Conservation (phyloP, 768 basidiomycete species). For the Mrakia blollopis region DNA sequence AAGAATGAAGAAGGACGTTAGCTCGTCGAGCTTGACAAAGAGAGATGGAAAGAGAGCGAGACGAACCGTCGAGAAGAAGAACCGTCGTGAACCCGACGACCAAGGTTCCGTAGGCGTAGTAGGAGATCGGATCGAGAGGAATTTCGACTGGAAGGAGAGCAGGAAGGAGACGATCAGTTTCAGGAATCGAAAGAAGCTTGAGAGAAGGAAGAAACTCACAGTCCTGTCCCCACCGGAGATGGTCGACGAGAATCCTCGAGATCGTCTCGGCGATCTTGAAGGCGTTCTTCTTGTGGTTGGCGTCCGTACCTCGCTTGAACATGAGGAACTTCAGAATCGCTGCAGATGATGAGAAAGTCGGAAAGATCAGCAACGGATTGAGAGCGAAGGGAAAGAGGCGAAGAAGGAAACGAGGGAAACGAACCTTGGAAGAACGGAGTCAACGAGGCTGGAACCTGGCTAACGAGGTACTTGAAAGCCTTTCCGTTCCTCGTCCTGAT, state of each 20-base stretch:
- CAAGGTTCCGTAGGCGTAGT: slow-evolving; percentile 50
- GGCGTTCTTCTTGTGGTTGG: slow-evolving; percentile 68
- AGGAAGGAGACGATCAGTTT: background rate
- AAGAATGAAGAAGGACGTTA: slow-evolving; percentile 6
- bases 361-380: background rate
- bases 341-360: slow-evolving; percentile 41
- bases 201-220: background rate
- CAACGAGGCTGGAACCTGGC: slow-evolving; percentile 67
- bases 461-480: slow-evolving; percentile 72
- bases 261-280: slow-evolving; percentile 62
- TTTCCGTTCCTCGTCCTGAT: slow-evolving; percentile 54
- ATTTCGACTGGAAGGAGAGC: background rate
- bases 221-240: slow-evolving; percentile 53
- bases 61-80: slow-evolving; percentile 59
- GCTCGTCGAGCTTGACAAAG: background rate
- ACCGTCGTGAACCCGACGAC: slow-evolving; percentile 54
- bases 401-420: slow-evolving; percentile 34
- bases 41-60: background rate
- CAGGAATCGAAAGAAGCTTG: background rate
- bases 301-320: slow-evolving; percentile 60
- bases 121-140: slow-evolving; percentile 9
- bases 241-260: slow-evolving; percentile 66
- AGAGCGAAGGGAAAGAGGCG: background rate
- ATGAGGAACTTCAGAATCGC: slow-evolving; percentile 79
- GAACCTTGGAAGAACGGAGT: slow-evolving; percentile 83